phyloP scores from a whole-genome alignment of 148 eudicot genomes.

The Rhododendron griersonianum region DNA sequence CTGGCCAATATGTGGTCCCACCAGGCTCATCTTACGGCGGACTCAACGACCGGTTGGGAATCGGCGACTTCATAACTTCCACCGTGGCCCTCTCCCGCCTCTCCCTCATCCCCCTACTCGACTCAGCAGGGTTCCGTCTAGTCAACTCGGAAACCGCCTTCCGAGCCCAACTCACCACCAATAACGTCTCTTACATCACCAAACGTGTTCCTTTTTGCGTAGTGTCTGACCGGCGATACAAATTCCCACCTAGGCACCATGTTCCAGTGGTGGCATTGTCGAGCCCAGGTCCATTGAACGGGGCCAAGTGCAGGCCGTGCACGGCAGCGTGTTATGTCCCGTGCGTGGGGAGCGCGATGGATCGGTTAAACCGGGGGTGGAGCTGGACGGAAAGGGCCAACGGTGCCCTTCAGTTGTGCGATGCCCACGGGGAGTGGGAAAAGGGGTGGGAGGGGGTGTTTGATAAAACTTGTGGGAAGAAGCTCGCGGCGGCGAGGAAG shows the following conservation, averaged over 20 bases:
- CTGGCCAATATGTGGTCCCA: slow-evolving; percentile 64
- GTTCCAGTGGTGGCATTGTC: slow-evolving; percentile 80
- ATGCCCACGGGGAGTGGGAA: slow-evolving; percentile 72
- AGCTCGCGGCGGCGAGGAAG: slow-evolving; percentile 43
- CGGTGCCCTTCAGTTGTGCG: slow-evolving; percentile 52
- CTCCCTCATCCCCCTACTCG: slow-evolving; percentile 64
- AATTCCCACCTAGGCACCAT: slow-evolving; percentile 53
- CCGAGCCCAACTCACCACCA: slow-evolving; percentile 65
- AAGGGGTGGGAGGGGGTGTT: slow-evolving; percentile 63
- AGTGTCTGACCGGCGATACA: slow-evolving; percentile 64
- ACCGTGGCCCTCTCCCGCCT: slow-evolving; percentile 79
- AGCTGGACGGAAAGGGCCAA: slow-evolving; percentile 73
- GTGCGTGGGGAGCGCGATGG: slow-evolving; percentile 62
- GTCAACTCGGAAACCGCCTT: slow-evolving; percentile 87
- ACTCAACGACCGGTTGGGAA: slow-evolving; percentile 79
- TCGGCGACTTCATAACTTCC: slow-evolving; percentile 73
- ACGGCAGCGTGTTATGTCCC: slow-evolving; percentile 38
- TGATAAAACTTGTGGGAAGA: slow-evolving; percentile 45
- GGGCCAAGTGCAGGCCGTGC: slow-evolving; percentile 92
- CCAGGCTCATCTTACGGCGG: slow-evolving; percentile 76
- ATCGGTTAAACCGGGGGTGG: slow-evolving; percentile 46
- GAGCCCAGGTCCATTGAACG: slow-evolving; percentile 72
- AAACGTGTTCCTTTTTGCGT: slow-evolving; percentile 66
- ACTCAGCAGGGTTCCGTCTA: slow-evolving; percentile 37
- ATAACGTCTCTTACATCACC: slow-evolving; percentile 27